Percentiles rank a stretch among this genome's conserved stretches.
Evolutionary conservation across 2,329 filamentous ascomycete species (phyloP).

Genomic region (Fusarium sp.): DNA sequence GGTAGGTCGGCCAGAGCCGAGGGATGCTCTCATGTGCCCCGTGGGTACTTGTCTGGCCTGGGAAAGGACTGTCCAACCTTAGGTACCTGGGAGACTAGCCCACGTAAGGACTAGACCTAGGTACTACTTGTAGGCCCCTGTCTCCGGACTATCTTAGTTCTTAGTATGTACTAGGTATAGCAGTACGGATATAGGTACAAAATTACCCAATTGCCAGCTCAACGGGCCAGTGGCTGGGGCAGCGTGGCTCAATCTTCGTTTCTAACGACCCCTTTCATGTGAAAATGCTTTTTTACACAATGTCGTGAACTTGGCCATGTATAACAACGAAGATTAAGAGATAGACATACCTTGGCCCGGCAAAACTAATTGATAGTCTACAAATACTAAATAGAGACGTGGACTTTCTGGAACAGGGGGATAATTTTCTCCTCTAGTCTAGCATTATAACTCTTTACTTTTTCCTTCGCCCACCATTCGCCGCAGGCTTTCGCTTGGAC

Average conservation of each 20-base stretch:
- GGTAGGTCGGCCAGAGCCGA: constrained; percentile 39
- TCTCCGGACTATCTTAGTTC: too few relatives aligned
- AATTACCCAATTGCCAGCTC: background rate
- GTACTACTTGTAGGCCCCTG: too few relatives aligned
- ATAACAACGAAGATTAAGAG: background rate
- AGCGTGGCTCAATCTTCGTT: constrained; percentile 15
- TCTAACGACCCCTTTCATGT: constrained; percentile 11
- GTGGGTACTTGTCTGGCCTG: background rate
- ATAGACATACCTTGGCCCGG: constrained; percentile 5
- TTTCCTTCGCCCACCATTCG: constrained; percentile 46
- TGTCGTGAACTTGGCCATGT: background rate
- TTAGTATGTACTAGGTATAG: too few relatives aligned
- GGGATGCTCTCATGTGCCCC: background rate
- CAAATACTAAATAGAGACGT: constrained; percentile 19
- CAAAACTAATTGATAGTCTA: constrained; percentile 23
- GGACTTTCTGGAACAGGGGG: background rate
- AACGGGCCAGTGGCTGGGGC: constrained; percentile 20
- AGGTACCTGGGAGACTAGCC: too few relatives aligned
- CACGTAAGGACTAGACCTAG: too few relatives aligned
- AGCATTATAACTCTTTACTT: constrained; percentile 37
- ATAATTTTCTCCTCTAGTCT: constrained; percentile 12
- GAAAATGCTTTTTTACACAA: constrained; percentile 4
- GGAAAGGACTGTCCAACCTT: background rate
- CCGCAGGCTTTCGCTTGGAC: constrained; percentile 51
- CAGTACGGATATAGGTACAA: too few relatives aligned